A percentile compares a stretch with the other conserved stretches of the same genome.
Evolutionary conservation across 116 monocot species (phyloP).

Genomic region (Dioscorea cayenensis): DNA sequence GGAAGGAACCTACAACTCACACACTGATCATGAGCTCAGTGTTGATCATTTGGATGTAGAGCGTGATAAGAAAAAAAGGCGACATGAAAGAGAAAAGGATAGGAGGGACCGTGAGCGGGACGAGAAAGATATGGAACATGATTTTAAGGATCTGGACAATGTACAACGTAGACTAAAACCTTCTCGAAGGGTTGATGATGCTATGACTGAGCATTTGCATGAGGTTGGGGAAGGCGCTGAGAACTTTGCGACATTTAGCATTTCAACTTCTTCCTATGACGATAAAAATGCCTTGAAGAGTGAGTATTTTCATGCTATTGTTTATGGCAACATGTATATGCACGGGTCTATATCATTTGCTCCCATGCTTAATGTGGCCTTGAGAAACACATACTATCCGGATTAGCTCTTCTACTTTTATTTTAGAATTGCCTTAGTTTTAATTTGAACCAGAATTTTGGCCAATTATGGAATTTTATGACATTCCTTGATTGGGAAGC

Average conservation of each 20-base stretch:
- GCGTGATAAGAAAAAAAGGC: conserved; percentile 58
- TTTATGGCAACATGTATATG: too few relatives aligned
- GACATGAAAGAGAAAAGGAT: conserved; percentile 56
- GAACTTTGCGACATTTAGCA: conserved; percentile 42
- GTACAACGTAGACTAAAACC: conserved; percentile 38
- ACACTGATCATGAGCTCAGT: conserved; percentile 57
- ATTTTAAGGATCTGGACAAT: conserved; percentile 54
- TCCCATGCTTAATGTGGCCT: too few relatives aligned
- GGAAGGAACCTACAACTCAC: conserved; percentile 47
- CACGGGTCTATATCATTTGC: too few relatives aligned
- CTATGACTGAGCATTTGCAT: conserved; percentile 33
- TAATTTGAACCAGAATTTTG: too few relatives aligned
- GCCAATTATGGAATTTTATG: too few relatives aligned
- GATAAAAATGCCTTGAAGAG: conserved; percentile 83
- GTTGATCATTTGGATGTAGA: conserved; percentile 74
- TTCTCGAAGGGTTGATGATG: conserved; percentile 60
- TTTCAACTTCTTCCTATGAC: conserved; percentile 67
- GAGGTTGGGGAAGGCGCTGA: conserved; percentile 48
- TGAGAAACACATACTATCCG: too few relatives aligned
- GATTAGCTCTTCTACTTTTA: too few relatives aligned
- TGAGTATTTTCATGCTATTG: conserved; percentile 16
- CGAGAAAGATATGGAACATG: conserved; percentile 71
- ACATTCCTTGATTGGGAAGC: too few relatives aligned
- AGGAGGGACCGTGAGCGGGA: conserved; percentile 56
- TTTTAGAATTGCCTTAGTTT: too few relatives aligned